A percentile compares a stretch with the other conserved stretches of the same genome.
These are phyloP conservation scores for Megacollybia platyphylla DNA, from an alignment of 1,284 basidiomycete genomes.

Conservation along the genomic window DNA sequence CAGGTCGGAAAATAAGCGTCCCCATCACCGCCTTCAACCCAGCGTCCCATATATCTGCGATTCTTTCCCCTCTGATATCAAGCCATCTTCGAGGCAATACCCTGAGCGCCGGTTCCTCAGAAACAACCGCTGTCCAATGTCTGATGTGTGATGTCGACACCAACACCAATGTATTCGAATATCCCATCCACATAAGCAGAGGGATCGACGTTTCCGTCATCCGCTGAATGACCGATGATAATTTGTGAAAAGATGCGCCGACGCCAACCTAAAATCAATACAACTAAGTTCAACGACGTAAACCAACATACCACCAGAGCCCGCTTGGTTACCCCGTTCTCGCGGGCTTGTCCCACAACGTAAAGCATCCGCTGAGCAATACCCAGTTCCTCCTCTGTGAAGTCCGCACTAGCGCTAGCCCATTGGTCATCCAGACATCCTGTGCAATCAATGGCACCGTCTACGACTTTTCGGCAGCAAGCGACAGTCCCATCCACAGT, in stretches of 20 bases:
- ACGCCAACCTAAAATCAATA: conserved; percentile 12
- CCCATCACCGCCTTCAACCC: conserved; percentile 57
- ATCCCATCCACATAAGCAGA: conserved; percentile 58
- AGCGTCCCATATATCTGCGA: conserved; percentile 56
- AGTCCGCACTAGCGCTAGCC: conserved; percentile 17
- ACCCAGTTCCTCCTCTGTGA: conserved; percentile 21
- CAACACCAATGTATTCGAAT: conserved; percentile 34
- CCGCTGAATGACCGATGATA: conserved; percentile 21
- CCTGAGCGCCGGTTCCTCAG: conserved; percentile 26
- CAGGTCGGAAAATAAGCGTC: conserved; percentile 56
- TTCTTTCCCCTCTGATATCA: conserved; percentile 50
- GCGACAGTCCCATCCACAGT: conserved; percentile 29
- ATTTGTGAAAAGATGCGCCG: conserved; percentile 11
- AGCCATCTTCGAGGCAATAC: conserved; percentile 66
- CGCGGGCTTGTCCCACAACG: conserved; percentile 24
- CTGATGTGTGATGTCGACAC: conserved; percentile 37
- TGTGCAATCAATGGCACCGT: conserved; percentile 42
- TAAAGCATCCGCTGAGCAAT: conserved; percentile 26
- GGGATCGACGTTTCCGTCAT: conserved; percentile 37
- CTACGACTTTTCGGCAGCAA: conserved; percentile 32
- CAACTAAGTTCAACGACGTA: background rate
- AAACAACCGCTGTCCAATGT: conserved; percentile 50
- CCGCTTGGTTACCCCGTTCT: conserved; percentile 32
- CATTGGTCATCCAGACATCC: conserved; percentile 39
- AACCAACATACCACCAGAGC: conserved; percentile 32